These are phyloP conservation scores for Cutaneotrichosporon cyanovorans DNA, from an alignment of 1,284 basidiomycete species.

Conservation along the genomic window DNA sequence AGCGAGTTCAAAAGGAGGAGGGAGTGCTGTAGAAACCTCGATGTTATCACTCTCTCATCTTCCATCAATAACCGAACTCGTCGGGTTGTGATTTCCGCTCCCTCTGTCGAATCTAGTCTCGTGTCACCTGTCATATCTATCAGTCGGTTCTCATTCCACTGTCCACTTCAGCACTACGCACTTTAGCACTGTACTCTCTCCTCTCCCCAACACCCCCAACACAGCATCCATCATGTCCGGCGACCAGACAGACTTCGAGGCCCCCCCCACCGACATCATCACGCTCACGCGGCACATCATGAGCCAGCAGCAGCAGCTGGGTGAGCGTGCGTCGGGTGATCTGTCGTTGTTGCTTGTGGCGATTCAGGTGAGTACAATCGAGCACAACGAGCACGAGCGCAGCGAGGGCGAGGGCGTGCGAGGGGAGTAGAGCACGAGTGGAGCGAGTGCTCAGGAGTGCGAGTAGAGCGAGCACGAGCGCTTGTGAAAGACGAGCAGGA, in stretches of 20 bases:
- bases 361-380: constrained; percentile 61
- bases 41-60: no score
- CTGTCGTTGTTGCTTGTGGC: constrained; percentile 88
- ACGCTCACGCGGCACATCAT: constrained; percentile 88
- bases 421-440: neutral
- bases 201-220: neutral
- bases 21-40: no score
- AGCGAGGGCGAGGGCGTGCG: neutral
- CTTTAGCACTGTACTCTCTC: neutral
- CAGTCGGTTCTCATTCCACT: constrained; percentile 2
- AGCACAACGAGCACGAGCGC: neutral
- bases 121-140: no score
- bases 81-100: no score
- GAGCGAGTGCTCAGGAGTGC: no score
- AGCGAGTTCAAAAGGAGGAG: no score
- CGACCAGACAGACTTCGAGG: constrained; percentile 44
- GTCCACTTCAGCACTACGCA: neutral
- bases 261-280: constrained; percentile 76
- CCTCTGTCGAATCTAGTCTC: no score
- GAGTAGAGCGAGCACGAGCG: no score
- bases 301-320: constrained; percentile 69
- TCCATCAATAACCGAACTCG: no score
- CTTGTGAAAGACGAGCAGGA: no score
- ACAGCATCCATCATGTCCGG: neutral
- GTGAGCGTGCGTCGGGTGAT: constrained; percentile 78